Conservation (phyloP, 495 filamentous ascomycete species). For the Lentithecium fluviatile region DNA sequence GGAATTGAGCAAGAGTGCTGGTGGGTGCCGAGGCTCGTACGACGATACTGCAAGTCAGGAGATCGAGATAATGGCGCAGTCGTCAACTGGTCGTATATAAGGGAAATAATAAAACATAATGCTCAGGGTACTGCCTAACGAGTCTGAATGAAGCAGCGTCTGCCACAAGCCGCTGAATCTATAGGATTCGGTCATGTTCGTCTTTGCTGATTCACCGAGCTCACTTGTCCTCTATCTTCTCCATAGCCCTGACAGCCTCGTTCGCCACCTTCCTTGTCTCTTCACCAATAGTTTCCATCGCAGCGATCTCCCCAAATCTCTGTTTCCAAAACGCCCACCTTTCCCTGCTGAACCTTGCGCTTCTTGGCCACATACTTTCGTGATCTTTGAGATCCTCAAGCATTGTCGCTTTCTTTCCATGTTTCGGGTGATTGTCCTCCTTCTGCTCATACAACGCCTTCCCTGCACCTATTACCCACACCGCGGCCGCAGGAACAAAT, state of each 20-base stretch:
- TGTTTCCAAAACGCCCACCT: constrained; percentile 29
- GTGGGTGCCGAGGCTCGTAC: constrained; percentile 4
- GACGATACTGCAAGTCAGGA: constrained; percentile 4
- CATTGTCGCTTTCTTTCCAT: constrained; percentile 19
- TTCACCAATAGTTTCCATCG: constrained; percentile 5
- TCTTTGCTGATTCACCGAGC: no score
- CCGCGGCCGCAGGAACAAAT: constrained; percentile 17
- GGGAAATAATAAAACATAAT: no score
- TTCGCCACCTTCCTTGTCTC: constrained; percentile 25
- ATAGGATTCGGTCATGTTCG: no score
- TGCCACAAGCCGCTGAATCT: no score
- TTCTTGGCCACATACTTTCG: constrained; percentile 1
- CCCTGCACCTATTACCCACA: constrained; percentile 26
- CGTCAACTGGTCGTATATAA: no score
- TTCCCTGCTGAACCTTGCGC: constrained; percentile 23
- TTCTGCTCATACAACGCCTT: constrained; percentile 19
- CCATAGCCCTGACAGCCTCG: constrained; percentile 17
- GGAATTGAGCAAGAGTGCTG: constrained; percentile 14
- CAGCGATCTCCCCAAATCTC: constrained; percentile 21
- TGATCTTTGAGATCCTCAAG: constrained; percentile 7
- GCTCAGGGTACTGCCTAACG: no score
- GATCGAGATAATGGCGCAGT: neutral
- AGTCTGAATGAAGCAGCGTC: no score
- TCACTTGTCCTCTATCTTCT: constrained; percentile 6
- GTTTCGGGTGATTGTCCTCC: constrained; percentile 14